Evolutionary conservation across 2,329 filamentous ascomycete species (phyloP), one percentile per base, ranked within the genome.

Genomic region (Rutstroemia sp.): DNA sequence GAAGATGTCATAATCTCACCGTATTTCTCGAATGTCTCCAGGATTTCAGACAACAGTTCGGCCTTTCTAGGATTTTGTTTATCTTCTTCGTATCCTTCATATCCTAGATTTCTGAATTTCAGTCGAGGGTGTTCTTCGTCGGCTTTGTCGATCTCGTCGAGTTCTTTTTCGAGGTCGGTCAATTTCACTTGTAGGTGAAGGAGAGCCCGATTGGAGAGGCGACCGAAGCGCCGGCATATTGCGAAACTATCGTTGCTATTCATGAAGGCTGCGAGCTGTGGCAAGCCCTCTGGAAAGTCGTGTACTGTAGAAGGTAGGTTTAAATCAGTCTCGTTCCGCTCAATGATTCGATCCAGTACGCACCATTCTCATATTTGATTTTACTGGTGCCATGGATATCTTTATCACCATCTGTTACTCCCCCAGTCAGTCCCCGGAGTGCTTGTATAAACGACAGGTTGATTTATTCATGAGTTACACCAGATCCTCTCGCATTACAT

Each of bases 221-320:
- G 10, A 14, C 52, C 57, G 21, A 61, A 64, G 19, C 50, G 39
- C n/a, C 62, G 51, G 27, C 44, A 59, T 2, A 58, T 44, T 17
- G 55, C 41, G 21, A 56, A 60, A 34, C 44, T 54, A 7, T 60
- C 56, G 21, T 60, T 34, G 51, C 53, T 54, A 21, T 58, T 51
- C 10, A 61, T 54, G n/a, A 59, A 56, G 1, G 59, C 58, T 37
- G 61, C 59, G 10, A 61, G 49, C 39, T 52, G 54, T 9, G 59
- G 56, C 23, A 48, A 57, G 19, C 62, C 62, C 30, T 41, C n/a
- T 30, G 55, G 56, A 17, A 46, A 59, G 10, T 47, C 49, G 10
- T 58, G 37, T 5, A 63, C 53, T 61, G 45, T 51, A 25, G 7
- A 5, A 23, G 17, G 45, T 47, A 47, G 21, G 39, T 7, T 19